phyloP scores from a whole-genome alignment of 108 stramenopile genomes.

The Fragilariopsis cylindrus region DNA sequence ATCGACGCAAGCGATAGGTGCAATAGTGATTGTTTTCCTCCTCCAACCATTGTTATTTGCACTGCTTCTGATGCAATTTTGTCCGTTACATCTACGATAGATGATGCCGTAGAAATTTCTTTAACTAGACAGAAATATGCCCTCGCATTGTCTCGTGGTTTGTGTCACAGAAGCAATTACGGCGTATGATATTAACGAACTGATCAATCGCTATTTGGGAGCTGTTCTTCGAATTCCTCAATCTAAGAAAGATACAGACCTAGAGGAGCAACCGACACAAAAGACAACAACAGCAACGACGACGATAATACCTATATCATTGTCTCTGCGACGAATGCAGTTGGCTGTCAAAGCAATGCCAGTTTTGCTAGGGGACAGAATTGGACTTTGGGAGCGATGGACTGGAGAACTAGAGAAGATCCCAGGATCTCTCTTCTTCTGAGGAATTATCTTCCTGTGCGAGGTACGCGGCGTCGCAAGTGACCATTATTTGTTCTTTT shows the following conservation, averaged over 20 bases:
- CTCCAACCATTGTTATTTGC: slow-evolving; percentile 63
- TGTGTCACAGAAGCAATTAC: slow-evolving; percentile 54
- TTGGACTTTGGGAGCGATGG: slow-evolving; percentile 72
- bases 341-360: slow-evolving; percentile 72
- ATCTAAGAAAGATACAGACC: neutral
- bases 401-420: slow-evolving; percentile 57
- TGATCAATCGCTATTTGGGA: slow-evolving; percentile 62
- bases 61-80: slow-evolving; percentile 50
- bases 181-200: slow-evolving; percentile 52
- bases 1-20: slow-evolving; percentile 7
- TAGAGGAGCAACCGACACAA: neutral
- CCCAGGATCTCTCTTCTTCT: slow-evolving; percentile 79
- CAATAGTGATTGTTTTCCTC: slow-evolving; percentile 30
- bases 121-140: slow-evolving; percentile 49
- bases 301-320: neutral
- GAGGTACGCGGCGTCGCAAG: slow-evolving; percentile 41
- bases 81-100: slow-evolving; percentile 59
- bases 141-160: slow-evolving; percentile 59
- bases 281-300: neutral
- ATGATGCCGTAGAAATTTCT: slow-evolving; percentile 74
- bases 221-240: slow-evolving; percentile 51
- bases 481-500: neutral
- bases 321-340: slow-evolving; percentile 70
- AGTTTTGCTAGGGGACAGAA: slow-evolving; percentile 66
- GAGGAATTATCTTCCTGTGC: slow-evolving; percentile 72